Conservation (phyloP, 169 alveolate species). For the Eimeria falciformis region DNA sequence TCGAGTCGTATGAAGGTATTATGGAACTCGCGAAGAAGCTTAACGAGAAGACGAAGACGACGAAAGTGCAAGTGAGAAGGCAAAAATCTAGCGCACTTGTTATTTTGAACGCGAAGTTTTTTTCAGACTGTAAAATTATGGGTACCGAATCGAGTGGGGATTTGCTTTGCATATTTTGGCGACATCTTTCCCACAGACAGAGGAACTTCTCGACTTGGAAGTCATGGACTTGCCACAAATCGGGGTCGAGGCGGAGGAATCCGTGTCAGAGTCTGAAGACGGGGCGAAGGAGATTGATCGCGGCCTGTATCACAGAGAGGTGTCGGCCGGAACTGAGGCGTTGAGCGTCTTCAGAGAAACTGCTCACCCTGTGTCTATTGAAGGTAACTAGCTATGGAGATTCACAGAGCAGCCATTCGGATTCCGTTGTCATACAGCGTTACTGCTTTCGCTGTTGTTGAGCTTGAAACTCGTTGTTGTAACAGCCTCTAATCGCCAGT, state of each 20-base stretch:
- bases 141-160: too few relatives aligned
- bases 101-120: neutral
- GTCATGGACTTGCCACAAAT: slow-evolving; percentile 19
- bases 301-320: slow-evolving; percentile 18
- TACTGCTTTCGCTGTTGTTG: too few relatives aligned
- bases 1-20: slow-evolving; percentile 3
- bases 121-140: too few relatives aligned
- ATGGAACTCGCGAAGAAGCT: neutral
- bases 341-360: neutral
- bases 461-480: too few relatives aligned
- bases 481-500: too few relatives aligned
- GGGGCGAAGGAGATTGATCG: slow-evolving; percentile 18
- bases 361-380: slow-evolving; percentile 22
- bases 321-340: neutral
- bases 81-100: neutral
- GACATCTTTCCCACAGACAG: neutral
- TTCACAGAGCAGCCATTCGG: too few relatives aligned
- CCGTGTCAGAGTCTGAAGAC: neutral
- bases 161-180: neutral
- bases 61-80: neutral
- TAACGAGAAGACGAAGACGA: slow-evolving; percentile 1
- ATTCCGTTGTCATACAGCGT: too few relatives aligned
- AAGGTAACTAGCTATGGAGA: too few relatives aligned
- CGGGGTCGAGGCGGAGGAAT: neutral
- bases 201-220: neutral